These are phyloP conservation scores for Pigoraptor vietnamica DNA, from an alignment of 78 protist species.

Conservation along the genomic window DNA sequence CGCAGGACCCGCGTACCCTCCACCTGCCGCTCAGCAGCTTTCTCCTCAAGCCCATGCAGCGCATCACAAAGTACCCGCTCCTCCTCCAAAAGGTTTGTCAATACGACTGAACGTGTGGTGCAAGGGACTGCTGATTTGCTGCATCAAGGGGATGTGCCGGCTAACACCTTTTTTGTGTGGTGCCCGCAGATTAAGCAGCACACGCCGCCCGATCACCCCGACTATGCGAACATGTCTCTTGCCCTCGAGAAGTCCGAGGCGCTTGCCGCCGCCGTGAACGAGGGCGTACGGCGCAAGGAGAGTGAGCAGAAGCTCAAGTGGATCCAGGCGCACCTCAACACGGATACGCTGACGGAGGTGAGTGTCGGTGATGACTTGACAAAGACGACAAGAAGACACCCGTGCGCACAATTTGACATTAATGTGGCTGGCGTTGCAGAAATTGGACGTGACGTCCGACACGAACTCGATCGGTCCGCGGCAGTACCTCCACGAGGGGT, in stretches of 20 bases:
- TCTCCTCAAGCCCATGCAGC: conserved; percentile 27
- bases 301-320: neutral
- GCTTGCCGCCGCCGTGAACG: neutral
- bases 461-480: neutral
- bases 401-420: too few species aligned
- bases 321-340: neutral
- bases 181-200: neutral
- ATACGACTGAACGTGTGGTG: too few species aligned
- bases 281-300: neutral
- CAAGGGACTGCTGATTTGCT: too few species aligned
- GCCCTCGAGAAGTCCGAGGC: neutral
- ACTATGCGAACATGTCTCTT: neutral
- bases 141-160: neutral
- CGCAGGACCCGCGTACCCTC: neutral
- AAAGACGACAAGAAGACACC: too few species aligned
- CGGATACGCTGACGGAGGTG: neutral
- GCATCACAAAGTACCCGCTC: conserved; percentile 32
- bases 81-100: neutral
- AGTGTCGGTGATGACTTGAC: too few species aligned
- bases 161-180: neutral
- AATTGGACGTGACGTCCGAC: neutral
- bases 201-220: neutral
- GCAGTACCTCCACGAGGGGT: neutral
- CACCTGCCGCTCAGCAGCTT: neutral
- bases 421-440: neutral